A percentile compares a stretch with the other conserved stretches of the same genome.
Conservation (phyloP, 345 rosid genomes). For the Turnera subulata region DNA sequence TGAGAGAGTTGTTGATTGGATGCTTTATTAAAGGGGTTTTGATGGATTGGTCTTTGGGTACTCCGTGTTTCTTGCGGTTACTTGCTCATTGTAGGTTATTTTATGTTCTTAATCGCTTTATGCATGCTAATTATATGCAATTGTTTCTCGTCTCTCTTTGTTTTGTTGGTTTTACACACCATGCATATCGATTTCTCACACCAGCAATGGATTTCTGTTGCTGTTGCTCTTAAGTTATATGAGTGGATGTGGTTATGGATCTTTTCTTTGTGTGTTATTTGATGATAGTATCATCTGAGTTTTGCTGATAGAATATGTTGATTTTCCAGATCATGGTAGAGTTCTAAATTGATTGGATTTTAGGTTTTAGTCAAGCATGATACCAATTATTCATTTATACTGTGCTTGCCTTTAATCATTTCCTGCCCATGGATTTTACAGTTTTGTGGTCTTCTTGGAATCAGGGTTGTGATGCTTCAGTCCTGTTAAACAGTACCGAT, state of each 20-base stretch:
- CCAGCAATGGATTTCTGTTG: background rate
- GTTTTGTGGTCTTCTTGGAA: slow-evolving; percentile 4
- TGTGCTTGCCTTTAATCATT: background rate
- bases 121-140: background rate
- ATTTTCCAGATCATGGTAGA: background rate
- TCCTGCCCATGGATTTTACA: no score
- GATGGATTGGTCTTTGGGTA: background rate
- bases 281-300: no score
- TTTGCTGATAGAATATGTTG: background rate
- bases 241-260: background rate
- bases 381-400: background rate
- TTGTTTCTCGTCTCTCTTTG: background rate
- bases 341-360: background rate
- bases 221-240: background rate
- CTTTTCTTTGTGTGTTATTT: no score
- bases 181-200: no score
- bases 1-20: background rate
- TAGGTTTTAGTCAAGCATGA: background rate
- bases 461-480: slow-evolving; percentile 50
- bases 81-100: background rate
- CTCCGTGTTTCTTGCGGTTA: background rate
- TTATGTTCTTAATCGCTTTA: background rate
- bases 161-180: background rate
- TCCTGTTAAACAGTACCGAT: slow-evolving; percentile 32
- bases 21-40: background rate